A percentile compares a stretch with the other conserved stretches of the same genome.
Evolutionary conservation across 495 filamentous ascomycete genomes (phyloP).

Genomic region (Penicillium alfredii): DNA sequence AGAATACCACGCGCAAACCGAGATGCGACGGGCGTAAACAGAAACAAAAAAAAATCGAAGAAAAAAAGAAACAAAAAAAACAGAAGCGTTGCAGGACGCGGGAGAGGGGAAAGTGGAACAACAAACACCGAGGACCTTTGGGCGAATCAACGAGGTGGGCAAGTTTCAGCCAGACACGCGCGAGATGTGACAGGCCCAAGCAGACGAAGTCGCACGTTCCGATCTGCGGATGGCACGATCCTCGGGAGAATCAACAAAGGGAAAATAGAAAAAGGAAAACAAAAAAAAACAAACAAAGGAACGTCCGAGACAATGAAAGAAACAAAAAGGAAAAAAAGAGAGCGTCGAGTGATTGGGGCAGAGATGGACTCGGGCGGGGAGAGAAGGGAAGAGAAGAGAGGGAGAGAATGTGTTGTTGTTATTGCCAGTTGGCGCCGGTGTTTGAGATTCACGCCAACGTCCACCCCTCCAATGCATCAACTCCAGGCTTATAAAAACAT

Average conservation of each 20-base stretch:
- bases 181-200: no score
- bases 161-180: no score
- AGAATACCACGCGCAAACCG: slow-evolving; percentile 7
- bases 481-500: no score
- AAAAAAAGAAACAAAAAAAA: slow-evolving; percentile 4
- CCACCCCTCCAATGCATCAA: no score
- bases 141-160: slow-evolving; percentile 20
- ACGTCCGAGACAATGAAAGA: slow-evolving; percentile 8
- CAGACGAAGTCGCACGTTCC: slow-evolving; percentile 20
- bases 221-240: no score
- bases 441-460: slow-evolving; percentile 12
- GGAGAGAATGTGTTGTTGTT: slow-evolving; percentile 10
- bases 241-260: slow-evolving; percentile 1
- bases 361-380: no score
- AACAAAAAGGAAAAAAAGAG: no score
- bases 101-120: slow-evolving; percentile 11
- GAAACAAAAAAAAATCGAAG: no score
- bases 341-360: no score
- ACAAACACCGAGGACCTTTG: slow-evolving; percentile 18
- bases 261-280: slow-evolving; percentile 3
- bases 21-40: slow-evolving; percentile 8
- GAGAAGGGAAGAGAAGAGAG: slow-evolving; percentile 11
- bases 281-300: slow-evolving; percentile 2
- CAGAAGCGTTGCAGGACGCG: slow-evolving; percentile 14
- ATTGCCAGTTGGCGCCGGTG: slow-evolving; percentile 19